Evolutionary conservation across 1,284 basidiomycete genomes (phyloP), one percentile per base, ranked within the genome.

Genomic region (Malassezia sp.): DNA sequence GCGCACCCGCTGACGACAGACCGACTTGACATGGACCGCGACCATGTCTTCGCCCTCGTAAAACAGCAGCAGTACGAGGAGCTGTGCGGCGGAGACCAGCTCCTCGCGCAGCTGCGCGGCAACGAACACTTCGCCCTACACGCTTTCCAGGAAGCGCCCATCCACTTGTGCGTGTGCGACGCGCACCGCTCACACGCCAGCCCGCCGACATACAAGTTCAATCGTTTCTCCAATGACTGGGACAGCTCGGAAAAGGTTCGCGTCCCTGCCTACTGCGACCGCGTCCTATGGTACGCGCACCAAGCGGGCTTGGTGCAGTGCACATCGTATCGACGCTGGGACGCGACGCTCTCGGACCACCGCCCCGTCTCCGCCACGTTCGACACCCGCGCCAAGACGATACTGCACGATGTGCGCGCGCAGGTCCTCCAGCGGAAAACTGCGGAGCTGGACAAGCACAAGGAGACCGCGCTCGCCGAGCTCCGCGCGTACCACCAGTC

Each of bases 201-300:
- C n/a, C 90, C 63, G 67, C 78, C 15, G 12, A 97, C 91, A 15
- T 97, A 96, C 79, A 96, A 96, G 73, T 96, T 93, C 72, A 85
- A 95, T 67, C 79, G 59, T 12, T 52, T 53, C 4, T 81, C 84
- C 5, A 71, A 78, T 63, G 78, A 80, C 51, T 97, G 85, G 65
- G 91, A 97, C 67, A 75, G 82, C 2, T 85, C 83, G 2, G 85
- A 87, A 65, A 96, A 96, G 71, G 77, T 79, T 18, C 79, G 91
- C 0, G 77, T 82, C 7, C 91, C 90, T 0, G 87, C 90, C 0
- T 96, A 90, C 88, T 97, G 91, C 71, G 91, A 97, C 71, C 80
- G 91, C 6, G 79, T 96, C 18, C 73, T 96, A 30, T 93, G 83
- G 73, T 70, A 22, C 74, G 81, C 7, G 79, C 88, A 44, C 60